Base-by-base conservation (phyloP, 495 filamentous ascomycete genomes). In the Aspergillus sclerotiicarbonarius region DNA sequence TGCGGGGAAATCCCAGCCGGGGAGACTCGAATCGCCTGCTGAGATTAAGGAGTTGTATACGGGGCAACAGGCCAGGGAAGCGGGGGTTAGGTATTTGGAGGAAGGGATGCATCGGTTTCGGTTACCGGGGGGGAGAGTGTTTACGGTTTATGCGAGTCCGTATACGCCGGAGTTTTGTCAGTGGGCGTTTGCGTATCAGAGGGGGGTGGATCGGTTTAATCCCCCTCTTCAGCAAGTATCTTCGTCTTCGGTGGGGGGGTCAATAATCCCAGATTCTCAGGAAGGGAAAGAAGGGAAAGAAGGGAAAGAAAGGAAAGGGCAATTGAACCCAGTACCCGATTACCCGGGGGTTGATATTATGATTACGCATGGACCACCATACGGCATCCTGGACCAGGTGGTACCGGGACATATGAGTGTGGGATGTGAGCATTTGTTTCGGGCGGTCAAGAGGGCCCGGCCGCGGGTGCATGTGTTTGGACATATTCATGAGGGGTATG, bases 341-440 rank as follows among this genome's bases (percentile, higher is more conserved):
- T 82, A 70, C 51, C 70, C 79, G 0, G 65, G 58, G 1, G 69
- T 87, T 12, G 86, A 92, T 60, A 77, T 92, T 3, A 76, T 86
- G 43, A 79, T 92, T 58, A 91, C 89, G 0, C 90, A 94, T 62
- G 87, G 89, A 3, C 90, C 90, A 8, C 88, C 90, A 0, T 62
- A 72, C 4, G 76, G 76, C 0, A 69, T 87, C 2, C 69, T 87
- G 4, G 90, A 91, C 50, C n/a, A 45, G 13, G 74, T 76, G 13
- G 62, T 62, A 4, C 59, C 29, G 12, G 41, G 45, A 0, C 65
- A 62, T 8, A 33, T 61, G 13, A 67, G 72, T 46, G 79, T 80
- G 6, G 82, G 82, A 0, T 85, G 82, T 61, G 63, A 73, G 43
- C 67, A 76, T 58, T 64, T 85, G 12, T 65, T 69, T 8, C 62